Conservation (phyloP, 78 protist genomes). For the Pelomyxa schiedti region DNA sequence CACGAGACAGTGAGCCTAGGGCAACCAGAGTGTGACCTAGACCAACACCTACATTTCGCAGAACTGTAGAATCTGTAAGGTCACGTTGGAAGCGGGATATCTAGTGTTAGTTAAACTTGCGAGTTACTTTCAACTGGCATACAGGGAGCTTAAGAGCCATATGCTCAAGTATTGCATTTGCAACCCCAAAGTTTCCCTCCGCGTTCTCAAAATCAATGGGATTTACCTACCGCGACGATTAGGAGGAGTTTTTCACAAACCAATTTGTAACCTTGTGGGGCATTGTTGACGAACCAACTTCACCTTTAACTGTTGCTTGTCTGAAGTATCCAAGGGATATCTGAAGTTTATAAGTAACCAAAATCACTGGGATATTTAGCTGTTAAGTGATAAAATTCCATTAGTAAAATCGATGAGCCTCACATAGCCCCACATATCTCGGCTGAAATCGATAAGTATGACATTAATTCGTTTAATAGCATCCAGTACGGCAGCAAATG, state of each 20-base stretch:
- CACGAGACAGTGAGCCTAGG: constrained; percentile 35
- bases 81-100: constrained; percentile 81
- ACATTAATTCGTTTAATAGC: constrained; percentile 56
- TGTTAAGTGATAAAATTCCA: no score
- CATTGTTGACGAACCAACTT: constrained; percentile 82
- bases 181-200: constrained; percentile 86
- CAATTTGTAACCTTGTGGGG: constrained; percentile 62
- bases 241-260: not conserved
- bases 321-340: constrained; percentile 64
- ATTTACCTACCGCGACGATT: constrained; percentile 38
- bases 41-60: constrained; percentile 62
- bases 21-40: constrained; percentile 52
- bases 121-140: no score
- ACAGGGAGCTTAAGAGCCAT: constrained; percentile 67
- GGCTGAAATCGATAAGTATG: constrained; percentile 57
- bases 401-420: no score
- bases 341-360: no score
- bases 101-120: no score
- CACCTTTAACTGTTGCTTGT: constrained; percentile 60
- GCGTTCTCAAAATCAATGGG: constrained; percentile 90
- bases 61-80: constrained; percentile 77
- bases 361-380: no score
- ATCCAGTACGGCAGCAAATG: constrained; percentile 51
- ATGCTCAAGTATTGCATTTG: constrained; percentile 71
- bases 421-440: constrained; percentile 77